A percentile compares a stretch with the other conserved stretches of the same genome.
Conservation (phyloP, 345 rosid genomes). For the Melaleuca alternifolia region DNA sequence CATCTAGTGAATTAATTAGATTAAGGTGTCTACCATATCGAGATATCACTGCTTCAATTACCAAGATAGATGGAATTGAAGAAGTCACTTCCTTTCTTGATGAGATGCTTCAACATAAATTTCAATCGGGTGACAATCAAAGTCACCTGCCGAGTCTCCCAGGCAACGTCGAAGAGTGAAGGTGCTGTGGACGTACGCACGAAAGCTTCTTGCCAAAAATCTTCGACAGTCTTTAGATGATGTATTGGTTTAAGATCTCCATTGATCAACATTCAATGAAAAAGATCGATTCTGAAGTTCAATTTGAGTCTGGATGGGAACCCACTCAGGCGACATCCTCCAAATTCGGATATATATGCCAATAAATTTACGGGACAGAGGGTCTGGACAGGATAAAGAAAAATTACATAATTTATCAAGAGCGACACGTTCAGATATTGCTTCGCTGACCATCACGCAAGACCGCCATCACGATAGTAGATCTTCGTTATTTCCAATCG, state of each 20-base stretch:
- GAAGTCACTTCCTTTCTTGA: not conserved
- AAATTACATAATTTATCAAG: not conserved
- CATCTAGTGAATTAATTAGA: not conserved
- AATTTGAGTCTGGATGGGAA: not conserved
- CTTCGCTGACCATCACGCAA: rapidly evolving
- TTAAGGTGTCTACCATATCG: not conserved
- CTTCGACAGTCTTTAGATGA: not conserved
- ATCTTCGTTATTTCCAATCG: rapidly evolving
- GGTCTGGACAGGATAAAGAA: not conserved
- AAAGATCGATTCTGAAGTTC: not conserved
- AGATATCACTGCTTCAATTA: not conserved
- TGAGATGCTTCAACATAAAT: not conserved
- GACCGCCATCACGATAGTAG: rapidly evolving
- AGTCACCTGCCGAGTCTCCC: not conserved
- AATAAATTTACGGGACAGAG: not conserved
- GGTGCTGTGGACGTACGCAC: not conserved
- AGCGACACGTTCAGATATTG: not conserved
- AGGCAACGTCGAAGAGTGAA: not conserved
- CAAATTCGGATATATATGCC: not conserved
- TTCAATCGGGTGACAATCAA: not conserved
- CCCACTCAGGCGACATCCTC: not conserved
- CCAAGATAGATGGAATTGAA: not conserved
- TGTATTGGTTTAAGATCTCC: not conserved
- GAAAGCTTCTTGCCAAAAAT: not conserved
- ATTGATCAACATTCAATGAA: not conserved